These are phyloP conservation scores for Aspergillus affinis DNA, from an alignment of 495 filamentous ascomycete genomes.

Conservation along the genomic window DNA sequence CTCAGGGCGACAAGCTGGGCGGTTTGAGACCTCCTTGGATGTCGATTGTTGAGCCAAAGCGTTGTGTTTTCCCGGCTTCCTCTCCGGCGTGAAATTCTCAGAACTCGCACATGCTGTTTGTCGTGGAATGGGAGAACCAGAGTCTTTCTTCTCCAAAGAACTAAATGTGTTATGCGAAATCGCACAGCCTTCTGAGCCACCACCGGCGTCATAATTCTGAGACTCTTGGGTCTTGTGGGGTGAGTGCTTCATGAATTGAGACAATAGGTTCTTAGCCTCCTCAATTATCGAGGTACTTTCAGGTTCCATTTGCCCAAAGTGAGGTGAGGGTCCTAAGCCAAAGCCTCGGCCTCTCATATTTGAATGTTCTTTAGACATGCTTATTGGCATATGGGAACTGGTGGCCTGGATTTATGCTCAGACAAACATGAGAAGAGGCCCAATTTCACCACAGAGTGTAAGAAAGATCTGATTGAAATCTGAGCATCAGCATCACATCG, in stretches of 20 bases:
- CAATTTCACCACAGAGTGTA: too few relatives aligned
- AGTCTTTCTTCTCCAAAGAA: background rate
- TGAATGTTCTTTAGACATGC: slow-evolving; percentile 3
- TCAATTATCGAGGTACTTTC: slow-evolving; percentile 16
- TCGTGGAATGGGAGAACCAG: background rate
- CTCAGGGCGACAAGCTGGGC: background rate
- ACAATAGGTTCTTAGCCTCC: slow-evolving; percentile 22
- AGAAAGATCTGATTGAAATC: too few relatives aligned
- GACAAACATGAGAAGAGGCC: too few relatives aligned
- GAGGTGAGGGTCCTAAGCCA: background rate
- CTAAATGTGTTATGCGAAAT: background rate
- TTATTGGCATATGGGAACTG: background rate
- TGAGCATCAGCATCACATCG: too few relatives aligned
- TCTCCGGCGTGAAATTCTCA: background rate
- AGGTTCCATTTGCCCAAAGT: slow-evolving; percentile 10
- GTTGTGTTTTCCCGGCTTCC: background rate
- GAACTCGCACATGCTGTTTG: background rate
- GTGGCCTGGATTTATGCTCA: too few relatives aligned
- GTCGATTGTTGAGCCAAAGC: background rate
- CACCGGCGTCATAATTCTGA: background rate
- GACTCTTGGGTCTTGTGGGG: slow-evolving; percentile 12
- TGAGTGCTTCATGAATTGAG: slow-evolving; percentile 22
- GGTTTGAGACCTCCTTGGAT: background rate
- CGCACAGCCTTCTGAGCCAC: background rate
- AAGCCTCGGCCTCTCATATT: background rate